A percentile compares a stretch with the other conserved stretches of the same genome.
These are phyloP conservation scores for Colletotrichum orchidophilum DNA, from an alignment of 2,329 filamentous ascomycete species.

Conservation along the genomic window DNA sequence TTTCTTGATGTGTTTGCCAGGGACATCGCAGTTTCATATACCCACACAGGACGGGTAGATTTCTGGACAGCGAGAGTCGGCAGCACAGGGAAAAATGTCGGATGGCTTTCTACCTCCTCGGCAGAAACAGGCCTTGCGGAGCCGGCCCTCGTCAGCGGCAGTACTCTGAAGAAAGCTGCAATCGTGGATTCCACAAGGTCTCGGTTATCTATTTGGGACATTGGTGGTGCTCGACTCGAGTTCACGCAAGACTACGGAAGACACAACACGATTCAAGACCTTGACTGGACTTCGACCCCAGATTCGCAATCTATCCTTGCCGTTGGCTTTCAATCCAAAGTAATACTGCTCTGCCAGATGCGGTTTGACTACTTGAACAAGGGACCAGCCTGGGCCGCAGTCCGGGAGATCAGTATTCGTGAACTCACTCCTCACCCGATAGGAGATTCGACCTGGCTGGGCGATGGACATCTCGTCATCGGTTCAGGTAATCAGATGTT, in stretches of 20 bases:
- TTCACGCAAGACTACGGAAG: slow-evolving; percentile 79
- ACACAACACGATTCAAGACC: slow-evolving; percentile 80
- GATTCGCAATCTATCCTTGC: slow-evolving; percentile 89
- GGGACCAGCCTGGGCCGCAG: slow-evolving; percentile 87
- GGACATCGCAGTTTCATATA: slow-evolving; percentile 89
- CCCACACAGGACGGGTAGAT: slow-evolving; percentile 75
- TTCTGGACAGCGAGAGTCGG: slow-evolving; percentile 88
- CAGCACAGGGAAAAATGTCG: slow-evolving; percentile 64
- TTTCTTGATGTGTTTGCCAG: slow-evolving; percentile 88
- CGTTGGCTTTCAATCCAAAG: slow-evolving; percentile 89
- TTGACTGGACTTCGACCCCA: slow-evolving; percentile 94
- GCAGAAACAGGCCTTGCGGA: slow-evolving; percentile 81
- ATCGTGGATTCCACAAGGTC: slow-evolving; percentile 79
- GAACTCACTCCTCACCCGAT: slow-evolving; percentile 89
- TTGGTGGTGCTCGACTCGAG: slow-evolving; percentile 81
- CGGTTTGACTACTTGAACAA: slow-evolving; percentile 92
- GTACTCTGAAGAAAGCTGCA: slow-evolving; percentile 86
- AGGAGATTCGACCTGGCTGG: slow-evolving; percentile 91
- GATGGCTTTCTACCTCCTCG: slow-evolving; percentile 84
- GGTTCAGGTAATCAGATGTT: slow-evolving; percentile 93
- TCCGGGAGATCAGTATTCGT: slow-evolving; percentile 83
- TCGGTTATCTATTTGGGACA: slow-evolving; percentile 90
- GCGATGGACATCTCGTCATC: slow-evolving; percentile 84
- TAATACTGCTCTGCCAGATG: slow-evolving; percentile 85
- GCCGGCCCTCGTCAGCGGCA: slow-evolving; percentile 83